A percentile compares a stretch with the other conserved stretches of the same genome.
These are phyloP conservation scores for Termitomyces sp. DNA, from an alignment of 768 basidiomycete species.

Conservation along the genomic window DNA sequence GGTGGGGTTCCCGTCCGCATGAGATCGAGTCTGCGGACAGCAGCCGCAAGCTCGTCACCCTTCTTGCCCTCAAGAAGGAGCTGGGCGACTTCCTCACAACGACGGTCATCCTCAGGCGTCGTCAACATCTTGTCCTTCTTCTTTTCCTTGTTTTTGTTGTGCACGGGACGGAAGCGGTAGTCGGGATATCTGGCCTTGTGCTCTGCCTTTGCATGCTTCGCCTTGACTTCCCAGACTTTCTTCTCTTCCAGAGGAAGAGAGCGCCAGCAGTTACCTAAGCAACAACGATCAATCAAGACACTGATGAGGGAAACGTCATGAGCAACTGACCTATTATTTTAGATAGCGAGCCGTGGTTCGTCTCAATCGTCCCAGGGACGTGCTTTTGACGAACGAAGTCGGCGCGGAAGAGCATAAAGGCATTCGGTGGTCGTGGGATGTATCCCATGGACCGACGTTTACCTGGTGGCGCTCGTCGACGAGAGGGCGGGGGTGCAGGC, in stretches of 20 bases:
- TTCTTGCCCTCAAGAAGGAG: constrained; percentile 66
- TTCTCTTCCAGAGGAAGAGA: constrained; percentile 67
- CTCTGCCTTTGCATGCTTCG: constrained; percentile 68
- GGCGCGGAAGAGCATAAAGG: constrained; percentile 84
- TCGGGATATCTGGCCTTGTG: constrained; percentile 68
- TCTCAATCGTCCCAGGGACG: constrained; percentile 66
- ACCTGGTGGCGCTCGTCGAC: constrained; percentile 51
- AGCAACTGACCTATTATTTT: constrained; percentile 48
- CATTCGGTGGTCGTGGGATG: constrained; percentile 79
- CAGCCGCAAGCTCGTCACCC: constrained; percentile 60
- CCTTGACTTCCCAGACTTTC: constrained; percentile 65
- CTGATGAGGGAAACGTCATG: constrained; percentile 11
- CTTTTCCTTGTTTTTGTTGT: constrained; percentile 44
- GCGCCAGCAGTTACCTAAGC: constrained; percentile 72
- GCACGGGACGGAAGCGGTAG: constrained; percentile 53
- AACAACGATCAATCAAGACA: constrained; percentile 17
- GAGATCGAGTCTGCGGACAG: constrained; percentile 50
- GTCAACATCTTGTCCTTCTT: constrained; percentile 31
- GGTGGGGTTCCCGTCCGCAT: constrained; percentile 11
- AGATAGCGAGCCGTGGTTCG: constrained; percentile 24
- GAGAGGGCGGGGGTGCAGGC: constrained; percentile 31
- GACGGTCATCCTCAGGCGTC: constrained; percentile 52
- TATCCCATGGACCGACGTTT: constrained; percentile 59
- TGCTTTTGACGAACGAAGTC: constrained; percentile 78
- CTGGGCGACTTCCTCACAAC: constrained; percentile 65